Base-by-base conservation (phyloP, 2,329 filamentous ascomycete species). In the Erysiphe pulchra region DNA sequence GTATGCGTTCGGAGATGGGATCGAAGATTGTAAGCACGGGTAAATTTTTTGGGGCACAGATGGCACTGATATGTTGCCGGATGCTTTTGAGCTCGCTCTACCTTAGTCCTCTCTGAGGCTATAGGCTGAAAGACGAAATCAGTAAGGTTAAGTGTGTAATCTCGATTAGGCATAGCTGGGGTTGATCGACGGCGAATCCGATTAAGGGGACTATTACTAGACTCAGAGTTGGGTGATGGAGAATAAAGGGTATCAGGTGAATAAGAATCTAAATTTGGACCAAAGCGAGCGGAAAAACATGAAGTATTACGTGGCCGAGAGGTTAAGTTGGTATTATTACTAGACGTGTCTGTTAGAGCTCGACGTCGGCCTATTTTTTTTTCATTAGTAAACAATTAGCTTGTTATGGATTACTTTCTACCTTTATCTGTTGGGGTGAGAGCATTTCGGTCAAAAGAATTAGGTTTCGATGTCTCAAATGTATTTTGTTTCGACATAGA, bases 1-100 rank as follows among this genome's bases (percentile, higher is more conserved):
- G 90, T 98, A 58, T 98, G 90, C 0, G 90, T 98, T 42, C 90
- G 80, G 48, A 95, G 63, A 63, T 98, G 90, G 39, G 87, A 95
- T 13, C 90, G 81, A 46, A 98, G 65, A 57, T 98, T 98, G 63
- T 98, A 98, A 0, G 90, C 90, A 47, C 90, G 74, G 0, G 90
- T 98, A 58, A 98, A 98, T 14, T 84, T 76, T 62, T 98, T 98
- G 0, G 90, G 86, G 55, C 90, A 98, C 9, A 95, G 66, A 10
- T 65, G 81, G 60, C 90, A 98, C 58, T 95, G 86, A 63, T 95
- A 98, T 0, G 86, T 98, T 7, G 90, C 90, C 0, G 90, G 90
- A 54, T 98, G 90, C 58, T 98, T 98, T 60, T 98, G 90, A 0
- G 84, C 77, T n/a, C 90, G 77, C 59, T 90, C 92, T 6, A 74